Percentiles rank a stretch among this genome's conserved stretches.
Evolutionary conservation across 78 protist genomes (phyloP).

Genomic region (Diacronema lutheri): DNA sequence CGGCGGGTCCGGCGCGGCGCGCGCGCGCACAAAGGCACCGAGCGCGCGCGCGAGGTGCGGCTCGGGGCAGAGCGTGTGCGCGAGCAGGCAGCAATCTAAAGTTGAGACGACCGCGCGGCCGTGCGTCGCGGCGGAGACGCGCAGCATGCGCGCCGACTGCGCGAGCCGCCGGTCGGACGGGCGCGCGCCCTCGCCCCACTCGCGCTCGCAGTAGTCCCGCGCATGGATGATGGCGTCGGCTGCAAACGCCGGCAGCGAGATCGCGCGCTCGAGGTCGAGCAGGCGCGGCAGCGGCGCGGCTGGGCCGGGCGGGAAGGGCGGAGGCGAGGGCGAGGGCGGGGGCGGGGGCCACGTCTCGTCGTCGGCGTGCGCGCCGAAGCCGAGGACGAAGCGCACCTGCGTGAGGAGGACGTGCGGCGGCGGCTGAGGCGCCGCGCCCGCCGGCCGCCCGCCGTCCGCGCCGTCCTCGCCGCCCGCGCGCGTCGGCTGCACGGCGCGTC

Average conservation of each 20-base stretch:
- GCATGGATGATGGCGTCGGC: too few species aligned
- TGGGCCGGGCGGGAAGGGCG: too few species aligned
- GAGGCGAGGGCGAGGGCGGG: too few species aligned
- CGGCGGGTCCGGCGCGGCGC: neutral
- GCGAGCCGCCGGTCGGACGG: constrained; percentile 11
- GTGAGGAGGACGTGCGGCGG: neutral
- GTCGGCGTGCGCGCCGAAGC: too few species aligned
- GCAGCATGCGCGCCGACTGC: neutral
- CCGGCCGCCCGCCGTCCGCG: neutral
- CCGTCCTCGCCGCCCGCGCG: neutral
- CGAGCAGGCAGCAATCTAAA: neutral
- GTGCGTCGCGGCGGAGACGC: constrained; percentile 6
- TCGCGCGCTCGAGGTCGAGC: neutral
- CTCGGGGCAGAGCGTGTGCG: neutral
- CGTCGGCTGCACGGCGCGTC: neutral
- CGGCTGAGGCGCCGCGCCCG: neutral
- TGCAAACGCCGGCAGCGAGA: too few species aligned
- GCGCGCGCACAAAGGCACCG: neutral
- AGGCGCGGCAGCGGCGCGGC: too few species aligned
- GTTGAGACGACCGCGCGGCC: neutral
- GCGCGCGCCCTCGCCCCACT: neutral
- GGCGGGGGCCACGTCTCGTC: too few species aligned
- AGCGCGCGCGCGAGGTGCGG: neutral
- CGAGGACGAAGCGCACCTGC: neutral
- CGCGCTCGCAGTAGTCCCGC: neutral